phyloP scores from a whole-genome alignment of 306 rosid genomes.

The Pyrus pyrifolia region DNA sequence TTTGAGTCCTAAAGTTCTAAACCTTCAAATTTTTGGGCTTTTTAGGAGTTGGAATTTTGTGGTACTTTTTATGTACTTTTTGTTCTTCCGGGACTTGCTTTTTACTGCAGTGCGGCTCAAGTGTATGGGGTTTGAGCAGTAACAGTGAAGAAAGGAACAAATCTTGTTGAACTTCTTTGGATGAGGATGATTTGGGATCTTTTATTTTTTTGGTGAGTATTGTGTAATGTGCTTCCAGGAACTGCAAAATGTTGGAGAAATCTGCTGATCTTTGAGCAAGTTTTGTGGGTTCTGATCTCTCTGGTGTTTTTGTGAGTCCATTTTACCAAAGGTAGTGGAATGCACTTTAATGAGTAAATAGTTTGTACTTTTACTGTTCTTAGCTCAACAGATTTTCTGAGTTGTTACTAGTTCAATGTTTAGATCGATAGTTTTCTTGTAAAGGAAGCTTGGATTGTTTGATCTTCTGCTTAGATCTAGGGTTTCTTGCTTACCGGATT shows the following conservation, averaged over 20 bases:
- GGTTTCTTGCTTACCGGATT: slow-evolving; percentile 3
- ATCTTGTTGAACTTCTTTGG: slow-evolving; percentile 1
- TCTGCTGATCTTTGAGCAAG: not conserved
- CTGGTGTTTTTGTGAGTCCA: not conserved
- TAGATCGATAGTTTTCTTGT: slow-evolving; percentile 22
- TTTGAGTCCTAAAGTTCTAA: slow-evolving; percentile 4
- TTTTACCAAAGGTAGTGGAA: not conserved
- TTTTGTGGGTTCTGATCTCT: slow-evolving; percentile 7
- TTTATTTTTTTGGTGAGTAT: not conserved
- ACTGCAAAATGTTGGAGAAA: not conserved
- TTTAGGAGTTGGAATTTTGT: not conserved
- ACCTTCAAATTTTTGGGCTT: slow-evolving; percentile 5
- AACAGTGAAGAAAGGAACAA: slow-evolving; percentile 14
- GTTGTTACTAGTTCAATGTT: not conserved
- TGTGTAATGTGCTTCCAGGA: not conserved
- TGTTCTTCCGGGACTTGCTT: slow-evolving; percentile 5
- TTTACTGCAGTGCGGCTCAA: not conserved
- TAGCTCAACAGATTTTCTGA: not conserved
- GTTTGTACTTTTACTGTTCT: not conserved
- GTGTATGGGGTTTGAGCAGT: slow-evolving; percentile 3
- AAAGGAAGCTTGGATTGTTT: not conserved
- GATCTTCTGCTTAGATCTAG: slow-evolving; percentile 15
- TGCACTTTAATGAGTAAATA: not conserved
- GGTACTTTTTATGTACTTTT: not conserved
- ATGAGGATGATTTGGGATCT: not conserved